Evolutionary conservation across 352 stramenopile species (phyloP).

Genomic region (Nothophytophthora sp.): DNA sequence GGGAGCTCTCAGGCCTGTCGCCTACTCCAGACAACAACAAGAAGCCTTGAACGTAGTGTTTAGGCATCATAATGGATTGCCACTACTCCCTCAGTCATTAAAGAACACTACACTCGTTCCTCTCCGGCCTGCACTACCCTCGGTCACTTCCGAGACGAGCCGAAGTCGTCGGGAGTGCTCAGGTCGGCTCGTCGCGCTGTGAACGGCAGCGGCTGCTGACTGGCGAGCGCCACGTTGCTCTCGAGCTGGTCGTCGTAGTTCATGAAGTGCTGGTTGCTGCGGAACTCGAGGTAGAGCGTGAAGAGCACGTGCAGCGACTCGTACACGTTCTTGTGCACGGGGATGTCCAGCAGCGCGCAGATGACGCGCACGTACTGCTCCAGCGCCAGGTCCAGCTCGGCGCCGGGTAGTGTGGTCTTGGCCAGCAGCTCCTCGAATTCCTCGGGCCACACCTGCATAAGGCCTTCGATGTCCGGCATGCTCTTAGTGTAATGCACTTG

Average conservation of each 20-base stretch:
- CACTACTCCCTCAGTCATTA: too few relatives aligned
- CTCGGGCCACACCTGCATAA: conserved; percentile 94
- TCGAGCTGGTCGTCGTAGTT: conserved; percentile 70
- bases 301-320: conserved; percentile 96
- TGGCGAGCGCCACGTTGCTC: conserved; percentile 1
- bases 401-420: conserved; percentile 70
- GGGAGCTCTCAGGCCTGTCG: conserved; percentile 26
- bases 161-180: conserved; percentile 35
- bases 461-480: conserved; percentile 95
- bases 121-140: neutral
- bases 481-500: conserved; percentile 93
- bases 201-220: conserved; percentile 30
- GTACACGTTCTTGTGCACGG: conserved; percentile 94
- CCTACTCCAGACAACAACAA: conserved; percentile 14
- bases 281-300: conserved; percentile 93
- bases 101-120: neutral
- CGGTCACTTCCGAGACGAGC: conserved; percentile 42
- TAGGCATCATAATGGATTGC: too few relatives aligned
- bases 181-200: conserved; percentile 32
- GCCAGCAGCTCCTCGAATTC: conserved; percentile 82
- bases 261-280: conserved; percentile 94
- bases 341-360: conserved; percentile 95
- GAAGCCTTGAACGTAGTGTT: conserved; percentile 20
- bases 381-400: conserved; percentile 91
- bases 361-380: conserved; percentile 94